Evolutionary conservation across 768 basidiomycete genomes (phyloP).

Genomic region (Suillus discolor): DNA sequence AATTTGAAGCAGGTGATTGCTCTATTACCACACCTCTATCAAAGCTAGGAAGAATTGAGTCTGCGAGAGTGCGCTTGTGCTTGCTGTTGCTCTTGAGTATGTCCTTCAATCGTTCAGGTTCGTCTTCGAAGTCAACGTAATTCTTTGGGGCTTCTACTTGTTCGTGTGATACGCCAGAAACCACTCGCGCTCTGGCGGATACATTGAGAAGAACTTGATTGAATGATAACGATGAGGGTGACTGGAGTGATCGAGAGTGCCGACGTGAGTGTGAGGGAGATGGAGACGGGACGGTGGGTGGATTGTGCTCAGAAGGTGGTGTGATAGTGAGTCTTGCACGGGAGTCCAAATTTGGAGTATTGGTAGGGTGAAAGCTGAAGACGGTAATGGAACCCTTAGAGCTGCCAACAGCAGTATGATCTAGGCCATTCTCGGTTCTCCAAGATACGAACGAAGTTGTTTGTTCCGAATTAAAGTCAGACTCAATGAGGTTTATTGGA

Average conservation of each 20-base stretch:
- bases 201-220: conserved; percentile 51
- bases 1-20: conserved; percentile 14
- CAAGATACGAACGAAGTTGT: neutral
- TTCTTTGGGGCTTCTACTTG: conserved; percentile 78
- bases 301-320: conserved; percentile 12
- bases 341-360: neutral
- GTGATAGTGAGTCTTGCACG: conserved; percentile 8
- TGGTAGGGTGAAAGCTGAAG: conserved; percentile 14
- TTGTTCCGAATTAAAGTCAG: conserved; percentile 19
- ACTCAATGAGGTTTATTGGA: conserved; percentile 20
- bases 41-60: conserved; percentile 31
- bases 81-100: conserved; percentile 61
- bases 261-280: conserved; percentile 26
- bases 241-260: conserved; percentile 30
- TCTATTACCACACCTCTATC: conserved; percentile 33
- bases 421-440: neutral
- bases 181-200: conserved; percentile 59
- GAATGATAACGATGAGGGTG: conserved; percentile 40
- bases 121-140: conserved; percentile 82
- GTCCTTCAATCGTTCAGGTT: conserved; percentile 74
- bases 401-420: conserved; percentile 19
- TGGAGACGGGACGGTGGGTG: conserved; percentile 18
- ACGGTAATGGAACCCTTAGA: conserved; percentile 28
- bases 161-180: conserved; percentile 72
- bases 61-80: conserved; percentile 28